Evolutionary conservation across 106 monocot species (phyloP), one percentile per base, ranked within the genome.

Genomic region (Triglochin maritima): DNA sequence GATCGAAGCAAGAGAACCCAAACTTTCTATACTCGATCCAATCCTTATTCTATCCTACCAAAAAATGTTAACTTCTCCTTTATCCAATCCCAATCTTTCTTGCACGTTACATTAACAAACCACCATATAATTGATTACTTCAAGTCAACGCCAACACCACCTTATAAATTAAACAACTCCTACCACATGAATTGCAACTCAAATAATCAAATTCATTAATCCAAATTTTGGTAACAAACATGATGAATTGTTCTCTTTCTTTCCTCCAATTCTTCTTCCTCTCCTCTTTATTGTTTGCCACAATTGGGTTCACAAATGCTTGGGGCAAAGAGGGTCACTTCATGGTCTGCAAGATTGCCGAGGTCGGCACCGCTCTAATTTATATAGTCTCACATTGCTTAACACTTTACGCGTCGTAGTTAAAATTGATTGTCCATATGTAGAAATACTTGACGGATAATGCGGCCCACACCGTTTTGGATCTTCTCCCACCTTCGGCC

Each of bases 261-360:
- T 64, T 46, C 64, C 46, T 64, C 17, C 64, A 49, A 64, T 64
- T n/a, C 64, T 64, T 9, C 14, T 48, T 10, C 7, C 29, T 29
- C 29, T 29, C 47, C 29, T 51, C 51, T 66, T 53, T 66, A 10
- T 41, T 66, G 17, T 14, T 50, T 8, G 66, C 42, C 9, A 13
- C 70, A 29, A 69, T 72, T 57, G 74, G 49, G 11, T 7, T 6
- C 4, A 49, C 79, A 4, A 72, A 86, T 17, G 86, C 83, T 42
- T 90, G 89, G 86, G 86, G 89, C 6, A 86, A 81, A 60, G 74
- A 81, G 57, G 89, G 89, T 47, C 89, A 90, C 64, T 86, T 57
- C 81, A 86, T 84, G 79, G 79, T 84, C 46, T 86, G 92, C 85
- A 92, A 92, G 81, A 88, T 92, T 14, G 92, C 92, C 11, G 88